Evolutionary conservation across 768 basidiomycete species (phyloP), one percentile per base, ranked within the genome.

Genomic region (Pleurotus tuoliensis): DNA sequence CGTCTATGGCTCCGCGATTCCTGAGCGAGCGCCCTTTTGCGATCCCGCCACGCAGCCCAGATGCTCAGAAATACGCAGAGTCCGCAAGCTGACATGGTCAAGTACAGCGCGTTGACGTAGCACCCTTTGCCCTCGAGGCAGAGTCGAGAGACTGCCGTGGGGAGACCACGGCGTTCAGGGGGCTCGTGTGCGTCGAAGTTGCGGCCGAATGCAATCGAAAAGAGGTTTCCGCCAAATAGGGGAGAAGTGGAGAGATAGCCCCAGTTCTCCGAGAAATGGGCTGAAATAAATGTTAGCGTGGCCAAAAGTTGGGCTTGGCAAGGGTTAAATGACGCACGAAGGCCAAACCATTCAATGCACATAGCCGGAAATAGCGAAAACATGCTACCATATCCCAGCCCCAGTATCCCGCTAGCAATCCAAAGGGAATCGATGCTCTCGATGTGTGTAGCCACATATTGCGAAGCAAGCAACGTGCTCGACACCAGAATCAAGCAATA

Each of bases 291-390:
- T 38, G n/a, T 34, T n/a, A 11, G 34, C 20, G 8, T 15, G 25
- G 25, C 0, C 24, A 15, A 40, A 34, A 9, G 9, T 34, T 34
- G 30, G 30, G 30, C 30, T 34, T 34, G 30, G 30, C 30, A 11
- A 34, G 30, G 30, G 30, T 34, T 4, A 3, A 34, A 34, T 34
- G 30, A 83, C 88, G 64, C 63, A 90, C 90, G 75, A 64, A 95
- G 75, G 5, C 93, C 93, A 62, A 94, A 95, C 91, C 90, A 94
- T 62, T 95, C 94, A 22, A 94, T 78, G 51, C 82, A 77, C 27
- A 95, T 76, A n/a, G 87, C 84, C 0, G 91, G 90, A 64, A 82
- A 78, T 43, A 89, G 72, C 2, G 87, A 88, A 66, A 91, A 93
- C 54, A 74, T 70, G 48, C 82, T 78, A 3, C 92, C 92, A 62